A percentile compares a stretch with the other conserved stretches of the same genome.
Conservation (phyloP, 2,329 filamentous ascomycete genomes). For the Clonostachys rosea region DNA sequence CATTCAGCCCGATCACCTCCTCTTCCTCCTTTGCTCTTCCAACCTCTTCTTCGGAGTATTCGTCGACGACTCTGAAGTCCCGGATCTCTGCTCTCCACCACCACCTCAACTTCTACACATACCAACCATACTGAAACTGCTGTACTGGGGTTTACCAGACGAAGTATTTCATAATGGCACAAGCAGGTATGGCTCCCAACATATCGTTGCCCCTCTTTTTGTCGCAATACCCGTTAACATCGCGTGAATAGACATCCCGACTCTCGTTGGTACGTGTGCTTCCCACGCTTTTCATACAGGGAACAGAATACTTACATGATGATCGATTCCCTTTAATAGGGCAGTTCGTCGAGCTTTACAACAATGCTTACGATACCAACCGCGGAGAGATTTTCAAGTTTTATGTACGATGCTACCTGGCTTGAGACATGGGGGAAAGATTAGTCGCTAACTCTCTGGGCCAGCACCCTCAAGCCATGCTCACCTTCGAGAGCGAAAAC, state of each 20-base stretch:
- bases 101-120: too few species aligned
- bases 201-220: too few species aligned
- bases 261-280: slow-evolving; percentile 38
- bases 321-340: slow-evolving; percentile 42
- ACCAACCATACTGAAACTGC: too few species aligned
- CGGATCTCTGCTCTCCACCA: too few species aligned
- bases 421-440: background rate
- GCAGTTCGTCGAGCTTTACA: slow-evolving; percentile 89
- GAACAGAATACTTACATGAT: background rate
- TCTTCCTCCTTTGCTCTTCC: background rate
- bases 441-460: background rate
- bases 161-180: background rate
- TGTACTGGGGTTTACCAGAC: background rate
- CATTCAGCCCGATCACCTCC: too few species aligned
- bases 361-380: slow-evolving; percentile 76
- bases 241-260: slow-evolving; percentile 30
- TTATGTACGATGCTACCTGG: slow-evolving; percentile 57
- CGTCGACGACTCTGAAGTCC: background rate
- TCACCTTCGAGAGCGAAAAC: slow-evolving; percentile 80
- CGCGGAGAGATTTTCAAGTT: slow-evolving; percentile 61
- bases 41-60: background rate
- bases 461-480: slow-evolving; percentile 80
- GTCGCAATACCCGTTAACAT: too few species aligned
- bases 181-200: too few species aligned
- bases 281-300: slow-evolving; percentile 1